A percentile compares a stretch with the other conserved stretches of the same genome.
phyloP scores from a whole-genome alignment of 2,329 filamentous ascomycete species.

The Bertia moriformis region DNA sequence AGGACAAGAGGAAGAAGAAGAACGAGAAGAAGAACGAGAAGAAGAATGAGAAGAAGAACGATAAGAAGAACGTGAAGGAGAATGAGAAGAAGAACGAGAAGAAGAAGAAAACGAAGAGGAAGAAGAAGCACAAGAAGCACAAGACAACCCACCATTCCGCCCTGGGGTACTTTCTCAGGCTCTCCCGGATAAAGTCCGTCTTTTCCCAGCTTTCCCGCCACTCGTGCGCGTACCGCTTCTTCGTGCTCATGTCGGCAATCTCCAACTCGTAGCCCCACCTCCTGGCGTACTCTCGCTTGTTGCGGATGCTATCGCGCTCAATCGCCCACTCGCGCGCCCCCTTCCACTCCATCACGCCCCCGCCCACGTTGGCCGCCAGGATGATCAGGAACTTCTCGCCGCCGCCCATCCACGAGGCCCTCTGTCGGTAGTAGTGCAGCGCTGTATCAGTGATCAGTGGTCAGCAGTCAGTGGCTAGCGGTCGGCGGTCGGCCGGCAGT shows the following conservation, averaged over 20 bases:
- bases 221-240: slow-evolving; percentile 96
- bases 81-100: too few relatives aligned
- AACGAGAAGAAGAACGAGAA: too few relatives aligned
- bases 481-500: slow-evolving; percentile 2
- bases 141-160: slow-evolving; percentile 68
- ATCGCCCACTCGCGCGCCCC: slow-evolving; percentile 95
- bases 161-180: slow-evolving; percentile 82
- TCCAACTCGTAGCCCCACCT: slow-evolving; percentile 92
- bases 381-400: slow-evolving; percentile 89
- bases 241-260: slow-evolving; percentile 95
- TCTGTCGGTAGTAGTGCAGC: slow-evolving; percentile 49
- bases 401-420: slow-evolving; percentile 71
- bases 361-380: slow-evolving; percentile 81
- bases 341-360: slow-evolving; percentile 98
- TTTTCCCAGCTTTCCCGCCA: slow-evolving; percentile 99
- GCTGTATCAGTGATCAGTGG: slow-evolving; percentile 18
- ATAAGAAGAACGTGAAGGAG: too few relatives aligned
- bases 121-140: too few relatives aligned
- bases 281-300: slow-evolving; percentile 78
- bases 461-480: slow-evolving; percentile 9
- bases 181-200: slow-evolving; percentile 79
- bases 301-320: slow-evolving; percentile 85
- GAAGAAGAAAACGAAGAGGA: too few relatives aligned
- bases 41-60: too few relatives aligned
- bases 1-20: too few relatives aligned